Base-by-base conservation (phyloP, 2,329 filamentous ascomycete species). In the Penicillium sp. region DNA sequence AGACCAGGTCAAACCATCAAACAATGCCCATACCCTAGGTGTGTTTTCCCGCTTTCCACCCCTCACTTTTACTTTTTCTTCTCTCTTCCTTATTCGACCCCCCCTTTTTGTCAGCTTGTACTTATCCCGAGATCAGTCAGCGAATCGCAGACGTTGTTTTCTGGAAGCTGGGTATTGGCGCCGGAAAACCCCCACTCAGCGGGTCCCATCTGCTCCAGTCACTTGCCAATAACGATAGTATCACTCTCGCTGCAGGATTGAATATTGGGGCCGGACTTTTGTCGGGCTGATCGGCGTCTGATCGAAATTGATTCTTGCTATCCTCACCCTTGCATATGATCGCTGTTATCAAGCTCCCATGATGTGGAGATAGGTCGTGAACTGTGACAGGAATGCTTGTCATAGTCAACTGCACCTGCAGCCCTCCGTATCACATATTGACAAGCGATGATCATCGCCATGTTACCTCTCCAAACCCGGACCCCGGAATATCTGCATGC, bases 311-410 rank as follows among this genome's bases (percentile, higher is more conserved):
- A 40, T 33, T 13, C 15, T 25, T 48, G n/a, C 13, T 35, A 15
- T 40, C 21, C 40, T 48, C 50, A 54, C 58, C 64, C 63, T 66
- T 67, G 60, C 64, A 64, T 63, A 52, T 56, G 54, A 60, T 66
- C 60, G 42, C 54, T 38, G 35, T n/a, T 37, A 48, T 56, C 57
- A 59, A 54, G 25, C 21, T 52, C 21, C 43, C 40, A 35, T 55
- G 31, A 49, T 59, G 41, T 37, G 58, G 52, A 58, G 40, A 59
- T 41, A 40, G 21, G 35, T 58, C 57, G 9, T 23, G 25, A 23
- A 41, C 38, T 40, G 50, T 42, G 45, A 52, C 55, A 56, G 56
- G 52, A 47, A 51, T 57, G 57, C 56, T 54, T 65, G 57, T 58
- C 64, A 66, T 65, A 50, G 56, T 48, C 43, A 54, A 56, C 51